Evolutionary conservation across 2,329 filamentous ascomycete genomes (phyloP), one percentile per base, ranked within the genome.

Genomic region (Aspergillus pseudonomiae): DNA sequence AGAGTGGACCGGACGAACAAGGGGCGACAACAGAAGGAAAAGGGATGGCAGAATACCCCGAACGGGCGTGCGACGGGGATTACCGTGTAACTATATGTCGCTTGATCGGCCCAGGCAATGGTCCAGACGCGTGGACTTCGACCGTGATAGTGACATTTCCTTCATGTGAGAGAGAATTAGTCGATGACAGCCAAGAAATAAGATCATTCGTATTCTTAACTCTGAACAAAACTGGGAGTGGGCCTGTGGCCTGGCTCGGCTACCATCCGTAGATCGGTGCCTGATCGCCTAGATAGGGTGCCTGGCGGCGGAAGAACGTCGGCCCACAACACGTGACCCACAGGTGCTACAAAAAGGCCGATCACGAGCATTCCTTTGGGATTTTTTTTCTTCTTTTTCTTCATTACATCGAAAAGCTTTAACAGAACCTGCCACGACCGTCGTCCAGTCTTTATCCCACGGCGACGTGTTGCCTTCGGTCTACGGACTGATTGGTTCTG

Each of bases 351-450:
- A 77, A 77, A 74, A 72, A 7, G 12, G 32, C 32, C 53, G 53
- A 64, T 34, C 34, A 26, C 26, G 28, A 36, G 9, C n/a, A n/a
- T 39, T 43, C 48, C 45, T 69, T 70, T 69, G 54, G 52, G 52
- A 60, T 61, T 62, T 63, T 67, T 70, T 73, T 69, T 65, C 68
- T 75, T 77, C 68, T 75, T 77, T 82, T 80, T 78, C 80, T 78
- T 76, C 78, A 79, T 77, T 85, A 72, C 74, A 78, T 78, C 76
- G 68, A 77, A 88, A 89, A 88, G 88, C 86, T 74, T 74, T 74
- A 83, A 84, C 85, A 81, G 84, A 85, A 80, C 85, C 84, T 85
- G 88, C 88, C 88, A 91, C 88, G 88, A 89, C 87, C 85, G 81
- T 83, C 85, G 86, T 83, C 80, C 80, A 78, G 80, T 78, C 76